Evolutionary conservation across 2,329 filamentous ascomycete species (phyloP).

Genomic region (Fusarium sp.): DNA sequence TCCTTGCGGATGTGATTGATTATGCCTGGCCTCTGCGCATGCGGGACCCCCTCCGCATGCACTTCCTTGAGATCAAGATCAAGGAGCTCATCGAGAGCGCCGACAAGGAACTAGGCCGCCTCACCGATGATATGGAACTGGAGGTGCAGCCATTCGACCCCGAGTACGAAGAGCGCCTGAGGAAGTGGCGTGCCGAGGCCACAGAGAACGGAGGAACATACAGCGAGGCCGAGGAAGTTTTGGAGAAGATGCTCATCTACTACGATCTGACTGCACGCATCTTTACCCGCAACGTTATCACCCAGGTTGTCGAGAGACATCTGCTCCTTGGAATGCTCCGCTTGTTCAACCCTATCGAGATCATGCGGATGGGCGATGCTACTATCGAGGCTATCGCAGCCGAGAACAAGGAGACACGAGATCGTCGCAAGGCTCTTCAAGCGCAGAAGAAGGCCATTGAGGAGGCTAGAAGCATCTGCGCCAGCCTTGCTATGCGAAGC

Average conservation of each 20-base stretch:
- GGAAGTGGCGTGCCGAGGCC: conserved; percentile 58
- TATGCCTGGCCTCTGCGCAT: conserved; percentile 63
- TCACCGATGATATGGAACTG: conserved; percentile 63
- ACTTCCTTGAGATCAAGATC: conserved; percentile 63
- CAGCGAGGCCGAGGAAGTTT: conserved; percentile 63
- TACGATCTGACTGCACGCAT: conserved; percentile 65
- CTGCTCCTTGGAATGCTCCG: conserved; percentile 63
- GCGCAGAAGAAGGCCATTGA: conserved; percentile 62
- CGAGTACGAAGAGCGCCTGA: conserved; percentile 63
- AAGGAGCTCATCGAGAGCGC: conserved; percentile 59
- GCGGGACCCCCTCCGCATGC: conserved; percentile 61
- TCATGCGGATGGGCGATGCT: conserved; percentile 58
- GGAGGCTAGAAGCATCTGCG: conserved; percentile 62
- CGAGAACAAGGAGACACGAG: conserved; percentile 65
- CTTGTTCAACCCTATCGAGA: conserved; percentile 64
- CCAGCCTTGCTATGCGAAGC: conserved; percentile 64
- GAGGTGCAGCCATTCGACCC: conserved; percentile 66
- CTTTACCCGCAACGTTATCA: conserved; percentile 65
- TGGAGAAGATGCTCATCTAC: conserved; percentile 68
- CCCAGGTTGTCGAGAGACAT: conserved; percentile 64
- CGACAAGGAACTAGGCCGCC: conserved; percentile 57
- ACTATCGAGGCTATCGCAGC: conserved; percentile 63
- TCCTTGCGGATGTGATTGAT: conserved; percentile 63
- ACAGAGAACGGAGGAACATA: conserved; percentile 59
- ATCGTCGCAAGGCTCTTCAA: conserved; percentile 60